phyloP scores from a whole-genome alignment of 148 eudicot genomes.

The Silene latifolia region DNA sequence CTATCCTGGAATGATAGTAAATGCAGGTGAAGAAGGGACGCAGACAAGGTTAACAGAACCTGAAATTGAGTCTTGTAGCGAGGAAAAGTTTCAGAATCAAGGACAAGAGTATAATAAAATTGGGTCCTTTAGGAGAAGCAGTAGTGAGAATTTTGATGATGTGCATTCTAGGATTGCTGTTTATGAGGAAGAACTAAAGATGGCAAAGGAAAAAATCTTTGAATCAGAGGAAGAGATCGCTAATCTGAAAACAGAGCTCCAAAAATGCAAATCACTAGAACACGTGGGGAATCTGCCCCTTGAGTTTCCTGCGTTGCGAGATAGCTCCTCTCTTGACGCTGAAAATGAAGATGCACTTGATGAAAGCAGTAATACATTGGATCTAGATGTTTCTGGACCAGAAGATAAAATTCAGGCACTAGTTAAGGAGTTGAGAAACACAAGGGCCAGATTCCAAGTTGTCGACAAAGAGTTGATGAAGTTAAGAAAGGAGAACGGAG shows the following conservation, averaged over 20 bases:
- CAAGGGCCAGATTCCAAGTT: conserved; percentile 44
- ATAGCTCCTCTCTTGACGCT: conserved; percentile 17
- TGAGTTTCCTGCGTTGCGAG: conserved; percentile 19
- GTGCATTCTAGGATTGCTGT: conserved; percentile 33
- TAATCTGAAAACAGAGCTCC: conserved; percentile 50
- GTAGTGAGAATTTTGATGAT: conserved; percentile 34
- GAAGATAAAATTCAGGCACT: conserved; percentile 33
- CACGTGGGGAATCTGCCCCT: conserved; percentile 12
- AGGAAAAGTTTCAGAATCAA: conserved; percentile 44
- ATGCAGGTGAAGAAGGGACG: conserved; percentile 41
- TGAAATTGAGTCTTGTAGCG: conserved; percentile 52
- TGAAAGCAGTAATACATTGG: conserved; percentile 27
- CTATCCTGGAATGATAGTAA: conserved; percentile 36
- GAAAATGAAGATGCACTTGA: conserved; percentile 23
- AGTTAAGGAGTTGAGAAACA: conserved; percentile 42
- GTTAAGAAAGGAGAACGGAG: conserved; percentile 53
- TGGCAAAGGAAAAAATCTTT: conserved; percentile 43
- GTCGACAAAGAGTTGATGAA: conserved; percentile 50
- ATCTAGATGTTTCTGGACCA: conserved; percentile 34
- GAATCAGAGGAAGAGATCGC: conserved; percentile 54
- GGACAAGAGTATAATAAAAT: conserved; percentile 36
- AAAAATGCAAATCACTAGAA: conserved; percentile 31
- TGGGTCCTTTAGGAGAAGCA: conserved; percentile 32
- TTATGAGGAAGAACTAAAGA: conserved; percentile 52
- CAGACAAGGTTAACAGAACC: conserved; percentile 46